phyloP scores from a whole-genome alignment of 2,329 filamentous ascomycete species.

The Pseudogymnoascus sp. region DNA sequence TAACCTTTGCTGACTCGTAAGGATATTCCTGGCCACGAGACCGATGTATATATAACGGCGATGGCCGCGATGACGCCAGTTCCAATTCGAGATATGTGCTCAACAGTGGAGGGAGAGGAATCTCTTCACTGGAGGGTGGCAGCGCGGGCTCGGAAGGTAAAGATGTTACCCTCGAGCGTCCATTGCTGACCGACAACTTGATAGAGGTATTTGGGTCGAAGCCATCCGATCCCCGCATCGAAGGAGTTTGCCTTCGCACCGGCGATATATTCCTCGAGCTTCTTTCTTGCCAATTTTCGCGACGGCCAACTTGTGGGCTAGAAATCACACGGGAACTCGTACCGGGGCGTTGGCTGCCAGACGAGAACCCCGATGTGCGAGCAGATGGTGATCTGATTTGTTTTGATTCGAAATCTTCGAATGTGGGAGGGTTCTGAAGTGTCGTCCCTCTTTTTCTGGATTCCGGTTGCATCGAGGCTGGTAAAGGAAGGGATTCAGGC shows the following conservation, averaged over 20 bases:
- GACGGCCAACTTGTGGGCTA: background rate
- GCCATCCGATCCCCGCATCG: conserved; percentile 20
- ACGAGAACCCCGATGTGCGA: conserved; percentile 13
- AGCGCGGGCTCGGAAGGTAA: conserved; percentile 33
- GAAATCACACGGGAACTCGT: background rate
- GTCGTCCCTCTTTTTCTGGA: background rate
- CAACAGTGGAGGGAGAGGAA: conserved; percentile 58
- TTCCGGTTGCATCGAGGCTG: conserved; percentile 26
- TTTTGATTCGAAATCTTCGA: conserved; percentile 4
- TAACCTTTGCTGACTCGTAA: conserved; percentile 87
- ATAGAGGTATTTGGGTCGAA: conserved; percentile 21
- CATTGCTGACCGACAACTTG: conserved; percentile 8
- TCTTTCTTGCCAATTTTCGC: background rate
- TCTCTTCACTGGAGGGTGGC: conserved; percentile 29
- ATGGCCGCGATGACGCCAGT: conserved; percentile 52
- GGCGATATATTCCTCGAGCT: conserved; percentile 14
- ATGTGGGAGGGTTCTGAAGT: background rate
- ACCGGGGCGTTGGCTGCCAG: background rate
- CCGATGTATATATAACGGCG: conserved; percentile 57
- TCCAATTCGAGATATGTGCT: conserved; percentile 58
- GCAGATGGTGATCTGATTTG: conserved; percentile 10
- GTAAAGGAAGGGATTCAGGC: conserved; percentile 50
- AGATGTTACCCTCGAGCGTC: conserved; percentile 13
- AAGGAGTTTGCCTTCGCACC: conserved; percentile 18
- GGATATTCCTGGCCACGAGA: conserved; percentile 51